A percentile compares a stretch with the other conserved stretches of the same genome.
phyloP scores from a whole-genome alignment of 2,329 filamentous ascomycete species.

The Pseudogymnoascus sp. region DNA sequence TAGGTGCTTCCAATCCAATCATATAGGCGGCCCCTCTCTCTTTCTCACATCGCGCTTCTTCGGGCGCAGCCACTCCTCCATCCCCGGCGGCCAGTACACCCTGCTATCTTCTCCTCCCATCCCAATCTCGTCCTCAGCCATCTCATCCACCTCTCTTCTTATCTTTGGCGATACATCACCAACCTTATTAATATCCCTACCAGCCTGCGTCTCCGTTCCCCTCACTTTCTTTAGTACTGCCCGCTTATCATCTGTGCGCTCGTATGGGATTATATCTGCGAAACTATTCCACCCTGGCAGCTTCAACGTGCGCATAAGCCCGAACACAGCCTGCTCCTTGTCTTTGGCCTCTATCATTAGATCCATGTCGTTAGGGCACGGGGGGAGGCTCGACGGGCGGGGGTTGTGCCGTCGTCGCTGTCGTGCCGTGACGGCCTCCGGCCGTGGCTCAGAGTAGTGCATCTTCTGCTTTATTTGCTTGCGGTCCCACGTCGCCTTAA shows the following conservation, averaged over 20 bases:
- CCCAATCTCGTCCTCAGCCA: slow-evolving; percentile 55
- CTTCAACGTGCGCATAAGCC: slow-evolving; percentile 81
- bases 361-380: slow-evolving; percentile 76
- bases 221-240: slow-evolving; percentile 38
- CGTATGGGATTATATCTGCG: slow-evolving; percentile 69
- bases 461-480: slow-evolving; percentile 90
- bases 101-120: slow-evolving; percentile 79
- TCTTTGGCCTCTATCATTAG: slow-evolving; percentile 99
- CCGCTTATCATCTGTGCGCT: slow-evolving; percentile 66
- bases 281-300: slow-evolving; percentile 70
- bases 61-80: slow-evolving; percentile 83
- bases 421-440: slow-evolving; percentile 65
- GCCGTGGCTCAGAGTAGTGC: slow-evolving; percentile 83
- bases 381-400: slow-evolving; percentile 69
- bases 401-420: slow-evolving; percentile 80
- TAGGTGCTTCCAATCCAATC: background rate
- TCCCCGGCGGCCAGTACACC: slow-evolving; percentile 84
- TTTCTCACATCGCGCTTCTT: slow-evolving; percentile 61
- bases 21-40: slow-evolving; percentile 18
- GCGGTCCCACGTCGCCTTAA: slow-evolving; percentile 71
- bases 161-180: slow-evolving; percentile 13
- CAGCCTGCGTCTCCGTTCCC: slow-evolving; percentile 31
- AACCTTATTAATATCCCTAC: slow-evolving; percentile 23
- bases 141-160: slow-evolving; percentile 27
- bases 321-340: slow-evolving; percentile 93